Percentiles rank a stretch among this genome's conserved stretches.
Conservation (phyloP, 2,329 filamentous ascomycete genomes). For the Didymellaceae sp. region DNA sequence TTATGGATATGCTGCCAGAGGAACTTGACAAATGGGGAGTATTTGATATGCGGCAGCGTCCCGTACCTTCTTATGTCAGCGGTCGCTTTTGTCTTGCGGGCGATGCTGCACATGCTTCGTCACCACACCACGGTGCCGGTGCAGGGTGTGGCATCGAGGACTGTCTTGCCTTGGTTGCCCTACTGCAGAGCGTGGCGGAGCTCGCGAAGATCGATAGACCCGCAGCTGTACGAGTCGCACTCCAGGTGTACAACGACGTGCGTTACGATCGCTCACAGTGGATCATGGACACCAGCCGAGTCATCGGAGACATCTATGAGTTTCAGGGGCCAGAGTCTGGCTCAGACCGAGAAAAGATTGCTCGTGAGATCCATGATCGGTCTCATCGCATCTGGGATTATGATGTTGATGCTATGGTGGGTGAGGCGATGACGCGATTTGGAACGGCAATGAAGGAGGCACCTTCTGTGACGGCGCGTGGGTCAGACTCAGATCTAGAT, state of each 20-base stretch:
- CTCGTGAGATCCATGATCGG: constrained; percentile 11
- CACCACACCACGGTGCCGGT: constrained; percentile 28
- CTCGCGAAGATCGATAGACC: neutral
- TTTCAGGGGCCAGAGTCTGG: constrained; percentile 11
- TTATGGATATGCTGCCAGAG: constrained; percentile 17
- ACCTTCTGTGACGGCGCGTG: neutral
- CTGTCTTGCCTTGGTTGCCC: constrained; percentile 37
- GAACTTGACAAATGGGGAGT: constrained; percentile 22
- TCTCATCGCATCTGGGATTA: constrained; percentile 24
- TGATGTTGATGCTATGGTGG: constrained; percentile 19
- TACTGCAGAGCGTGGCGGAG: neutral
- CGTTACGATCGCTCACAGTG: constrained; percentile 19
- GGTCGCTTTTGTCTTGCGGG: constrained; percentile 26
- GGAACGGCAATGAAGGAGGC: constrained; percentile 1
- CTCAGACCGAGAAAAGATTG: constrained; percentile 7
- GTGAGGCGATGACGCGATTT: neutral
- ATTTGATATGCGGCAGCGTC: constrained; percentile 22
- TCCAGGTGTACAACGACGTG: constrained; percentile 19
- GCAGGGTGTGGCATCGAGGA: constrained; percentile 29
- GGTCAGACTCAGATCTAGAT: neutral
- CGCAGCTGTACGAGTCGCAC: constrained; percentile 7
- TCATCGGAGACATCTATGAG: constrained; percentile 21
- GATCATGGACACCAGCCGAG: constrained; percentile 19
- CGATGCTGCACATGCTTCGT: constrained; percentile 27
- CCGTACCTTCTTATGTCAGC: constrained; percentile 14